These are phyloP conservation scores for Trichosanthes truncata DNA, from an alignment of 306 rosid genomes.

Conservation along the genomic window DNA sequence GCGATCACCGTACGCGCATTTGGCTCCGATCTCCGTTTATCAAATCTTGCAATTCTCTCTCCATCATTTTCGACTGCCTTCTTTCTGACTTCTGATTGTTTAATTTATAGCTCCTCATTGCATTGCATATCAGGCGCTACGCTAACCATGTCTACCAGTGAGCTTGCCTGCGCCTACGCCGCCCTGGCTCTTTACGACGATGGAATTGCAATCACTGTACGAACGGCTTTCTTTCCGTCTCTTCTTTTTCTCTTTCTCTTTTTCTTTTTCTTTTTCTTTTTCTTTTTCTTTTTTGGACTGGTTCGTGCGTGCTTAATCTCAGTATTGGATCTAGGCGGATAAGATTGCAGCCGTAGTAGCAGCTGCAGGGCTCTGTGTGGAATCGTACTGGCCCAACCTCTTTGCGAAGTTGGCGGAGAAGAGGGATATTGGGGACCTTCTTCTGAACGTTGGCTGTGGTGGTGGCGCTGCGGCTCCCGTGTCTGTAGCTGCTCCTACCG, in stretches of 20 bases:
- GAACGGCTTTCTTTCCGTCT: not conserved
- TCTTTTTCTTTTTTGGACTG: not conserved
- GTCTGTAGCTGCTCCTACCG: constrained; percentile 27
- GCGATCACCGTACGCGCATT: not conserved
- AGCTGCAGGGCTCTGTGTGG: constrained; percentile 41
- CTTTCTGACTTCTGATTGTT: not conserved
- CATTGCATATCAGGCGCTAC: not conserved
- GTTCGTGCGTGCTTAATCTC: not conserved
- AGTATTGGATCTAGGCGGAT: constrained; percentile 33
- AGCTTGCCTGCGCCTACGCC: constrained; percentile 52
- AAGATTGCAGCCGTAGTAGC: constrained; percentile 47
- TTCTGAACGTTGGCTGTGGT: constrained; percentile 37
- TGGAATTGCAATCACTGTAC: constrained; percentile 52
- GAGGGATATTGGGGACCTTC: constrained; percentile 47
- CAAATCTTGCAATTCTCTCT: not conserved
- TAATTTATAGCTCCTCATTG: not conserved
- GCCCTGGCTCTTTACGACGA: constrained; percentile 55
- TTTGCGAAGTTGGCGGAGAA: constrained; percentile 64
- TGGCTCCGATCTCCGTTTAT: not conserved
- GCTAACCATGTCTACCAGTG: constrained; percentile 35
- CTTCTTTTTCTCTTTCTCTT: not conserved
- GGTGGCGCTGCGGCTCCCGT: constrained; percentile 39
- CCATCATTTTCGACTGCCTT: not conserved
- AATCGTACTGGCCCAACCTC: constrained; percentile 63
- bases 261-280: not conserved